Evolutionary conservation across 2,329 filamentous ascomycete genomes (phyloP), one percentile per base, ranked within the genome.

Genomic region (Aspergillus niger): DNA sequence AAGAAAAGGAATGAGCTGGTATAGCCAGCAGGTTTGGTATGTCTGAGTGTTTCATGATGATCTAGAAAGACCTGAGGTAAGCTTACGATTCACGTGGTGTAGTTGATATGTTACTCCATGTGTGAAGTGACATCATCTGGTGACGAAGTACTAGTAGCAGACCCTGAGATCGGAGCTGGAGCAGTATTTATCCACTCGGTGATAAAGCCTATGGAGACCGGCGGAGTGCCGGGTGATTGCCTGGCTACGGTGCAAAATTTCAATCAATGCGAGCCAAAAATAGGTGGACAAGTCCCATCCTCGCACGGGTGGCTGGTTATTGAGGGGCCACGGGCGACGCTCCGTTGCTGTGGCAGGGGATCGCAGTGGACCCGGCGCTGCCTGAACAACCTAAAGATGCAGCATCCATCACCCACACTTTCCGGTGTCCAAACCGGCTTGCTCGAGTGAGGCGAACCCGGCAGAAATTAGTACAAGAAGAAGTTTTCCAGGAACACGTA

Each of bases 301-400:
- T 52, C 32, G 7, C 51, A 57, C 22, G 59, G 60, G 59, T 54
- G 65, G 65, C 60, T 65, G 64, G 63, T 53, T 44, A 49, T 22
- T 51, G 41, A 49, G 41, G 36, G 48, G 32, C 28, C 59, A 41
- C 50, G n/a, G 54, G 55, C 43, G 50, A 58, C 52, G 39, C 52
- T 55, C 64, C 57, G 72, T 74, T 75, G 73, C 73, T 73, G 67
- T 72, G 72, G 72, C 72, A 74, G 68, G 67, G 59, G 67, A 68
- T 67, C 55, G 54, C 30, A 58, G 72, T 72, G 72, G 72, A 69
- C 69, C 71, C 64, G 67, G 55, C 52, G 61, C 59, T 64, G 65
- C 64, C 61, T 59, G 61, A 59, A 58, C 55, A 55, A 55, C 52
- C 32, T 43, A 47, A 47, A 55, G 53, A 55, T 55, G 53, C 39